A percentile compares a stretch with the other conserved stretches of the same genome.
Conservation (phyloP, 164 flowering plant species). For the Santalum album region DNA sequence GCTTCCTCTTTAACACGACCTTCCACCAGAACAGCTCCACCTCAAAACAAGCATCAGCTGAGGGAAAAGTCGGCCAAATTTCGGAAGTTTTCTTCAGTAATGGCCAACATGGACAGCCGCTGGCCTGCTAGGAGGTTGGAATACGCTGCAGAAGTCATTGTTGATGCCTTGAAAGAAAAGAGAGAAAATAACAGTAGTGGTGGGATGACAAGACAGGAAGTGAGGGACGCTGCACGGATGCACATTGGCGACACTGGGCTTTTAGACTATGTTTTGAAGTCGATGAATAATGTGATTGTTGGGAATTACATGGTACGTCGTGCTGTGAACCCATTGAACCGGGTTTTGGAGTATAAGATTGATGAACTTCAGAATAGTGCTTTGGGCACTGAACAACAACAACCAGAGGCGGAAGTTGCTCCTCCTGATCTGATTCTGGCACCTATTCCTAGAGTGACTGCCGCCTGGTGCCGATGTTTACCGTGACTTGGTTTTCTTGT, state of each 20-base stretch:
- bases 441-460: background rate
- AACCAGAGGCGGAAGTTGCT: background rate
- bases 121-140: conserved; percentile 37
- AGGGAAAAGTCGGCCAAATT: conserved; percentile 23
- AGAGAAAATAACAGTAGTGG: conserved; percentile 10
- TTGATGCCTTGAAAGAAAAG: conserved; percentile 35
- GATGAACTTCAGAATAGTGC: conserved; percentile 20
- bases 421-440: background rate
- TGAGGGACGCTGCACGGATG: conserved; percentile 68
- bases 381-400: background rate
- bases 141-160: conserved; percentile 33
- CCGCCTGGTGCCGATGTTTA: conserved; percentile 43
- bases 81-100: conserved; percentile 20
- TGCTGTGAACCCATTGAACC: conserved; percentile 37
- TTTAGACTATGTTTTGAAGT: conserved; percentile 76
- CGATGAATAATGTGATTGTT: conserved; percentile 61
- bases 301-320: conserved; percentile 54
- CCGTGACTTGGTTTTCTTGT: conserved; percentile 39
- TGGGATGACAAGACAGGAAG: conserved; percentile 85
- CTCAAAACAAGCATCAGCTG: conserved; percentile 5
- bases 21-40: background rate
- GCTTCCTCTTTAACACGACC: conserved; percentile 5
- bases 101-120: conserved; percentile 35
- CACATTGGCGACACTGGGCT: conserved; percentile 86
- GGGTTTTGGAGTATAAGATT: conserved; percentile 54